These are phyloP conservation scores for Noccaea caerulescens DNA, from an alignment of 345 rosid genomes.

Conservation along the genomic window DNA sequence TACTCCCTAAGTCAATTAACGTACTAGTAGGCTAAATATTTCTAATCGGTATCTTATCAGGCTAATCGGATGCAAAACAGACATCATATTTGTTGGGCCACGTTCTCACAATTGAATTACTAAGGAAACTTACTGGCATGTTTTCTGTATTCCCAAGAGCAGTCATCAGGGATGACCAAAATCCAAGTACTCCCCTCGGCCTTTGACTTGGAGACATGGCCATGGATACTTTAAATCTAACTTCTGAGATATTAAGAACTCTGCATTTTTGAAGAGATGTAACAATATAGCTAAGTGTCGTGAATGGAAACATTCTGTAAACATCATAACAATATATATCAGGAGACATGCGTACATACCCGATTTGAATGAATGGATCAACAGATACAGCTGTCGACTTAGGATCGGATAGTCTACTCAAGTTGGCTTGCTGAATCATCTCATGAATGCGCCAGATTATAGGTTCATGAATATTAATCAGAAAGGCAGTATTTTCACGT, in stretches of 20 bases:
- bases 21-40: conserved; percentile 9
- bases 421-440: conserved; percentile 89
- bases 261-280: conserved; percentile 55
- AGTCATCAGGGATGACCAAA: conserved; percentile 98
- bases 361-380: conserved; percentile 94
- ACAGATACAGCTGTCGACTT: conserved; percentile 87
- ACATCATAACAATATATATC: conserved; percentile 10
- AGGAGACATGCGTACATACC: conserved; percentile 51
- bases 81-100: conserved; percentile 2
- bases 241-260: conserved; percentile 83
- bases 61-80: conserved; percentile 16
- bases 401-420: conserved; percentile 64
- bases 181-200: conserved; percentile 96
- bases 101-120: conserved; percentile 8
- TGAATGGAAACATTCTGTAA: conserved; percentile 11
- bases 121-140: conserved; percentile 75
- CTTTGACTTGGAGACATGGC: conserved; percentile 97
- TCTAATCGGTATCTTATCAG: conserved; percentile 7
- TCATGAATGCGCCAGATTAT: conserved; percentile 99
- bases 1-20: conserved; percentile 7
- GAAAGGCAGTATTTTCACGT: conserved; percentile 79
- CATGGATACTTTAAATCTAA: conserved; percentile 91
- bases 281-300: conserved; percentile 12
- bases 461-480: conserved; percentile 94
- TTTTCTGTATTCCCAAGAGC: conserved; percentile 97